A percentile compares a stretch with the other conserved stretches of the same genome.
Conservation (phyloP, 768 basidiomycete genomes). For the Kwoniella shandongensis region DNA sequence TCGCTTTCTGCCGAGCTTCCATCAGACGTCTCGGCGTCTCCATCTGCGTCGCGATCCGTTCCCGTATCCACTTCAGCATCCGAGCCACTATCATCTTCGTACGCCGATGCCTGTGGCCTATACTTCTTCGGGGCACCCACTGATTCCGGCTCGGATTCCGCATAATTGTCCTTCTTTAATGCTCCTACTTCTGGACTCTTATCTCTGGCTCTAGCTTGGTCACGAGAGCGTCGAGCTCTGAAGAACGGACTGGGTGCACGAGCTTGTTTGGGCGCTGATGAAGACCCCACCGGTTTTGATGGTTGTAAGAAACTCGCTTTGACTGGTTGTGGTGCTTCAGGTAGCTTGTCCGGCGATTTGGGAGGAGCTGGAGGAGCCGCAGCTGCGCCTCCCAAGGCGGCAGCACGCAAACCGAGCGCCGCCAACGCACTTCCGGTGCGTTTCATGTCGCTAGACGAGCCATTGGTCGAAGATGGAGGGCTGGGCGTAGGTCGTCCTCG, state of each 20-base stretch:
- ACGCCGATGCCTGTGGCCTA: slow-evolving; percentile 62
- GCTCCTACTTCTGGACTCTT: slow-evolving; percentile 58
- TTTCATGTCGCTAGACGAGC: slow-evolving; percentile 25
- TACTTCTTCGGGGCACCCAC: slow-evolving; percentile 56
- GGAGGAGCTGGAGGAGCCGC: slow-evolving; percentile 41
- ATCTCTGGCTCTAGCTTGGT: slow-evolving; percentile 62
- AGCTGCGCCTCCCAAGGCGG: slow-evolving; percentile 37
- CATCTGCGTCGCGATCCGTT: slow-evolving; percentile 16
- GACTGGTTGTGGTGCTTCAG: slow-evolving; percentile 53
- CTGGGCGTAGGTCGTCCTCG: slow-evolving; percentile 51
- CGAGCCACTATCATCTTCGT: slow-evolving; percentile 44
- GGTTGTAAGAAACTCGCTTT: slow-evolving; percentile 51
- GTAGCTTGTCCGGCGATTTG: slow-evolving; percentile 61
- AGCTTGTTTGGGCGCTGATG: slow-evolving; percentile 33
- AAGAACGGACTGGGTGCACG: slow-evolving; percentile 71
- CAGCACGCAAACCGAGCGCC: slow-evolving; percentile 55
- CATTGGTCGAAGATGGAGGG: background rate
- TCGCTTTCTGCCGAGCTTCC: slow-evolving; percentile 28
- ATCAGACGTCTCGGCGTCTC: slow-evolving; percentile 18
- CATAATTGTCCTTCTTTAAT: slow-evolving; percentile 55
- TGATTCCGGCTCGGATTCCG: slow-evolving; percentile 61
- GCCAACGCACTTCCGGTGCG: slow-evolving; percentile 50
- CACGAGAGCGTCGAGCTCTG: slow-evolving; percentile 61
- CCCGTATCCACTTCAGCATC: slow-evolving; percentile 21
- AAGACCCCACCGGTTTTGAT: slow-evolving; percentile 36